Base-by-base conservation (phyloP, 352 stramenopile genomes). In the Phytopythium kandeliae region DNA sequence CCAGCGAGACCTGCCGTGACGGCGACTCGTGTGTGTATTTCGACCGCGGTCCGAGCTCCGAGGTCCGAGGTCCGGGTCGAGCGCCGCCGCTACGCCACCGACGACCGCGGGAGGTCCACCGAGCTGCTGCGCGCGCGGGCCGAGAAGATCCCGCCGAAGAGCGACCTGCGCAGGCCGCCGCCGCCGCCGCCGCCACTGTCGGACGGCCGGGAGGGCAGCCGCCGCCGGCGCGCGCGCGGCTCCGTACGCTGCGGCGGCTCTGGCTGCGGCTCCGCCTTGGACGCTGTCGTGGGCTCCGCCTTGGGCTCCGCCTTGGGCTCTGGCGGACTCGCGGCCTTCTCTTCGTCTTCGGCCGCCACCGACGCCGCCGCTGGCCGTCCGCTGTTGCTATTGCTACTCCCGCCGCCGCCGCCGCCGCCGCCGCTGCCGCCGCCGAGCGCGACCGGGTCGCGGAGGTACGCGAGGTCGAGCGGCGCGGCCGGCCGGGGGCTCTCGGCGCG, bases 401-500 rank as follows among this genome's bases (percentile, higher is more conserved):
- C 44, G 30, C 30, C 31, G 24, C 30, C 45, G 21, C n/a, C 15
- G 21, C 8, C 19, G 40, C 7, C 19, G 9, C 7, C 40, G 17
- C 19, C 40, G 8, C n/a, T 26, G 22, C 21, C 22, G 45, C 9
- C 21, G 19, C 5, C 46, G 6, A 51, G 6, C 46, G 9, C 16
- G 31, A 51, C 31, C 16, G 46, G 85, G 24, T 86, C 71, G 3
- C 75, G 75, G 46, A 90, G 57, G 54, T 90, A 90, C 19, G 59
- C 68, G 9, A 90, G 62, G 51, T 90, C 79, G 19, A 90, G 63
- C 17, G 79, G 79, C 48, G 80, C 67, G 47, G 85, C 71, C 53
- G 86, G 66, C 51, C 85, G 82, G 63, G 74, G 85, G 22, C 65
- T 78, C 5, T 78, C 86, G 56, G 86, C 70, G 30, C 76, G 76